Conservation (phyloP, 768 basidiomycete species). For the Suillus weaverae region DNA sequence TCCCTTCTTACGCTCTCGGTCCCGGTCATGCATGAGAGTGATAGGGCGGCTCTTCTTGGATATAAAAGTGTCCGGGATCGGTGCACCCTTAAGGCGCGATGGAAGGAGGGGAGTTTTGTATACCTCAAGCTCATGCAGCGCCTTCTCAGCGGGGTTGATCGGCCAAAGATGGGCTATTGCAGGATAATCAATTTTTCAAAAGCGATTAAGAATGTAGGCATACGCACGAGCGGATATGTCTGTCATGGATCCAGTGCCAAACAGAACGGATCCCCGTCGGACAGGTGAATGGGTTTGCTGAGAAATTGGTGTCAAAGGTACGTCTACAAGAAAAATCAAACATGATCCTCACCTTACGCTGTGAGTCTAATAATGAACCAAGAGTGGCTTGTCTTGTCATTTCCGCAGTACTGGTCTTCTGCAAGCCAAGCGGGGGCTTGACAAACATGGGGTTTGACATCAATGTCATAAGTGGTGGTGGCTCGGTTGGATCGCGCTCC, state of each 20-base stretch:
- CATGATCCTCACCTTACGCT: conserved; percentile 48
- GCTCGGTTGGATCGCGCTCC: conserved; percentile 61
- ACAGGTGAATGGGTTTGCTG: conserved; percentile 48
- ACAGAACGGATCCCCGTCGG: conserved; percentile 54
- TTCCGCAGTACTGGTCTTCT: conserved; percentile 22
- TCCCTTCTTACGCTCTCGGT: conserved; percentile 46
- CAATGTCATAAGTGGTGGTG: conserved; percentile 63
- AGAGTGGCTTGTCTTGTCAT: conserved; percentile 45
- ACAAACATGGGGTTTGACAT: conserved; percentile 70
- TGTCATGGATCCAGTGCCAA: conserved; percentile 39
- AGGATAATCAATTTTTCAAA: conserved; percentile 17
- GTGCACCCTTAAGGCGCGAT: conserved; percentile 45
- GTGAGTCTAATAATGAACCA: conserved; percentile 58
- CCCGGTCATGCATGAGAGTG: conserved; percentile 59
- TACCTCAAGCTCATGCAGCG: conserved; percentile 69
- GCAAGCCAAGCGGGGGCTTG: conserved; percentile 48
- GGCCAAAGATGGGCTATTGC: conserved; percentile 32
- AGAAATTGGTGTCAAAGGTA: conserved; percentile 5
- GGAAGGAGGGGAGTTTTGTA: conserved; percentile 81
- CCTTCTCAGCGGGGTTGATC: conserved; percentile 59
- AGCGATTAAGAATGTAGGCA: conserved; percentile 7
- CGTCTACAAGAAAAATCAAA: background rate
- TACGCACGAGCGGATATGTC: conserved; percentile 35
- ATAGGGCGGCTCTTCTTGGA: conserved; percentile 43
- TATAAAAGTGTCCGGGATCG: conserved; percentile 64